A percentile compares a stretch with the other conserved stretches of the same genome.
These are phyloP conservation scores for Tephrocybe rancida DNA, from an alignment of 768 basidiomycete genomes.

Conservation along the genomic window DNA sequence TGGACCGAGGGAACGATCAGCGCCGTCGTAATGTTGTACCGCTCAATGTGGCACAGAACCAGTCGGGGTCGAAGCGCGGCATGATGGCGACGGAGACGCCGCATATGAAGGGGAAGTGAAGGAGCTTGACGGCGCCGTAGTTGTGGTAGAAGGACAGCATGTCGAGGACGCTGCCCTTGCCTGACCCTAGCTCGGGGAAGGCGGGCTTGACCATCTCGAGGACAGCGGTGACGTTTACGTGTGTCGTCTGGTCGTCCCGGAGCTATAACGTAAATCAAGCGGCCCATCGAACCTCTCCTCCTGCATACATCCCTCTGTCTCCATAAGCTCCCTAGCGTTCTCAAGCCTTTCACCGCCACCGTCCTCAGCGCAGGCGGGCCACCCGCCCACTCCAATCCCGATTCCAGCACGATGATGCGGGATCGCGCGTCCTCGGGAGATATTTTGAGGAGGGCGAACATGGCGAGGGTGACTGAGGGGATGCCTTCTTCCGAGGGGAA, in stretches of 20 bases:
- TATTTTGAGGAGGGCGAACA: slow-evolving; percentile 55
- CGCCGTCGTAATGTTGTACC: slow-evolving; percentile 59
- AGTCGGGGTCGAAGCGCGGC: slow-evolving; percentile 69
- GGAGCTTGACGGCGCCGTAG: slow-evolving; percentile 59
- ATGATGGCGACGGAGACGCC: slow-evolving; percentile 61
- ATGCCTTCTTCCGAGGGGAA: slow-evolving; percentile 68
- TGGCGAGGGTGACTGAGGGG: slow-evolving; percentile 51
- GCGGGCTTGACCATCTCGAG: slow-evolving; percentile 48
- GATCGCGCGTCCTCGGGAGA: slow-evolving; percentile 47
- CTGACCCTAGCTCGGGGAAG: slow-evolving; percentile 42
- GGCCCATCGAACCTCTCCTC: slow-evolving; percentile 61
- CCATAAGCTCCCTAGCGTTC: slow-evolving; percentile 26
- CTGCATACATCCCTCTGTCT: slow-evolving; percentile 49
- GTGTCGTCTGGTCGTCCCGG: slow-evolving; percentile 71
- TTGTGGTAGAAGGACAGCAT: slow-evolving; percentile 63
- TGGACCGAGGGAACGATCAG: slow-evolving; percentile 83
- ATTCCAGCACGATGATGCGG: slow-evolving; percentile 59
- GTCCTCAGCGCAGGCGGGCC: slow-evolving; percentile 30
- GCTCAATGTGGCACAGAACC: slow-evolving; percentile 69
- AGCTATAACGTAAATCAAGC: slow-evolving; percentile 61
- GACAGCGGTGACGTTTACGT: slow-evolving; percentile 67
- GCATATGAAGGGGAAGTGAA: slow-evolving; percentile 55
- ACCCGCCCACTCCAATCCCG: slow-evolving; percentile 48
- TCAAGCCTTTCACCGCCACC: slow-evolving; percentile 1
- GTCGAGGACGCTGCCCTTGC: slow-evolving; percentile 57